Base-by-base conservation (phyloP, 2,329 filamentous ascomycete species). In the Penicillium sp. region DNA sequence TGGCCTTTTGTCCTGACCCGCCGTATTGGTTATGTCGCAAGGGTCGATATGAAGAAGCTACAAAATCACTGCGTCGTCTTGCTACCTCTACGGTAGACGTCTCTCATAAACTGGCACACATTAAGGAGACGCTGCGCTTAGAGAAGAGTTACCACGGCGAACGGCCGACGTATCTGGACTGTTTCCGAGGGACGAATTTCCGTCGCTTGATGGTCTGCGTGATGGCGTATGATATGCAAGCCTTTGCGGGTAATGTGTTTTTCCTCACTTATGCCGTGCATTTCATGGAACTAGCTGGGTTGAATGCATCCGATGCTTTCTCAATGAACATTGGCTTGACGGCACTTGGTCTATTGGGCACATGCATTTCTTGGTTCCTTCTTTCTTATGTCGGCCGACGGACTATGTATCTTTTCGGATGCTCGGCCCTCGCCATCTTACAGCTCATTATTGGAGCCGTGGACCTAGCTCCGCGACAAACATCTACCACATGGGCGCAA, bases 311-410 rank as follows among this genome's bases (percentile, higher is more conserved):
- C 0, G 48, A 66, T 38, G 65, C 65, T 4, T 67, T 68, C 24
- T 62, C 61, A 2, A 65, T 79, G 70, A 69, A 71, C 39, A 58
- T 79, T 9, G 76, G 73, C 4, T 68, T 75, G 34, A 72, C 74
- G 4, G 75, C 72, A 0, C 64, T 79, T 3, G 77, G 75, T 3
- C 70, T 79, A 18, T 34, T 76, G 3, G 76, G 76, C 0, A 78
- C 76, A 1, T 65, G 68, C 16, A 61, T 73, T 36, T 75, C 76
- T 0, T 79, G 76, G 76, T 59, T 68, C 13, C 54, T 77, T 2
- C 58, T 78, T 1, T 60, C 68, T 3, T 65, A 66, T 7, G 64
- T 72, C 36, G 76, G 77, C 11, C 72, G 76, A 4, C 66, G 76
- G 16, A 65, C 63, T 1, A 70, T 77, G 43, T 78, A 77, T 52